Percentiles rank a stretch among this genome's conserved stretches.
These are phyloP conservation scores for Leccinum boreale DNA, from an alignment of 768 basidiomycete genomes.

Conservation along the genomic window DNA sequence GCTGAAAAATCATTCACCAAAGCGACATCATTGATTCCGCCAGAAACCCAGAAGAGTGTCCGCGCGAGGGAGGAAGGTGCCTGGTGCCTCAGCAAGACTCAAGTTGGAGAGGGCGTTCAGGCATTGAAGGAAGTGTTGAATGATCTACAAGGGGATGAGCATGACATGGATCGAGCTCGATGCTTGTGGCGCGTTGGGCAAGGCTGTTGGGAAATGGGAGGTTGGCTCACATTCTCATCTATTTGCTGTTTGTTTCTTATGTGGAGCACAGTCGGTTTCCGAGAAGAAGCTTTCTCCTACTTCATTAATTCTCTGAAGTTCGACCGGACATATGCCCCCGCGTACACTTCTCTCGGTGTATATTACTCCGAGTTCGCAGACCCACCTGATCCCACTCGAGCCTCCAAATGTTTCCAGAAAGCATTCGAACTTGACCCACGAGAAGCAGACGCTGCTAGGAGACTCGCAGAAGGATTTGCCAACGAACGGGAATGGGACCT, in stretches of 20 bases:
- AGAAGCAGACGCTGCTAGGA: slow-evolving; percentile 79
- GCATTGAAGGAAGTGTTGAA: slow-evolving; percentile 48
- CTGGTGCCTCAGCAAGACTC: slow-evolving; percentile 69
- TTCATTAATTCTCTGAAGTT: slow-evolving; percentile 81
- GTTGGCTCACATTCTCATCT: slow-evolving; percentile 39
- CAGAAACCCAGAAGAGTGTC: slow-evolving; percentile 45
- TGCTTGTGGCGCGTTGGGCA: slow-evolving; percentile 85
- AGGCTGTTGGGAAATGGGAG: slow-evolving; percentile 67
- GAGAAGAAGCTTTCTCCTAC: slow-evolving; percentile 68
- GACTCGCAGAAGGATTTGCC: slow-evolving; percentile 86
- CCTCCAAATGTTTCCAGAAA: slow-evolving; percentile 96
- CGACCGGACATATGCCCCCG: slow-evolving; percentile 74
- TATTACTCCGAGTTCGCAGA: slow-evolving; percentile 73
- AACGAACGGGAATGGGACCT: slow-evolving; percentile 94
- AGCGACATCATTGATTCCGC: slow-evolving; percentile 48
- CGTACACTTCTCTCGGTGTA: slow-evolving; percentile 90
- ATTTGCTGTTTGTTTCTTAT: background rate
- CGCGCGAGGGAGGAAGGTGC: slow-evolving; percentile 79
- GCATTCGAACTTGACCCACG: slow-evolving; percentile 95
- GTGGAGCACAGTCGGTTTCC: slow-evolving; percentile 38
- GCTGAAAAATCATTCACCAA: slow-evolving; percentile 61
- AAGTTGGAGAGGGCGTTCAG: slow-evolving; percentile 45
- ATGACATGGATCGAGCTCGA: slow-evolving; percentile 63
- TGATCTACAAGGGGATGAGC: slow-evolving; percentile 41
- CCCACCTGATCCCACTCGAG: slow-evolving; percentile 79